Percentiles rank a stretch among this genome's conserved stretches.
Conservation (phyloP, 345 rosid species). For the Eucalyptus brandiana region DNA sequence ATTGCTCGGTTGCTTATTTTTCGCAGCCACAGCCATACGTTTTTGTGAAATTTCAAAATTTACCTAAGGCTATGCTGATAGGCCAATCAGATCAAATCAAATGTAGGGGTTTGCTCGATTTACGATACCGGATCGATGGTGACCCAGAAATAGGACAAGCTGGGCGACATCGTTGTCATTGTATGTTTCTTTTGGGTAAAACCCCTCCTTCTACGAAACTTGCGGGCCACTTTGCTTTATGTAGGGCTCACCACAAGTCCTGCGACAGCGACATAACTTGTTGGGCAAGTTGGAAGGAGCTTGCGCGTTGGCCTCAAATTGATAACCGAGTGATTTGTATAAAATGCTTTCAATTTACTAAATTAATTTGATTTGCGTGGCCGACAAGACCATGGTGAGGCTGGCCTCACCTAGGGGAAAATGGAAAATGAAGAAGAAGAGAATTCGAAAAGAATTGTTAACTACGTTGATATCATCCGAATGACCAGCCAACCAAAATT, state of each 20-base stretch:
- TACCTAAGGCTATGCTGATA: neutral
- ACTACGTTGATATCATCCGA: fast-evolving
- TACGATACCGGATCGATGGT: neutral
- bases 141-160: neutral
- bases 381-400: no score
- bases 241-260: fast-evolving
- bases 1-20: neutral
- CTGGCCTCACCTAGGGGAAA: no score
- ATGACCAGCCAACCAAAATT: fast-evolving
- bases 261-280: neutral
- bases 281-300: neutral
- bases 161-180: neutral
- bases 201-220: neutral
- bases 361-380: no score
- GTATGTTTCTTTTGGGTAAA: neutral
- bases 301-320: neutral
- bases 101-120: neutral
- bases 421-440: no score
- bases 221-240: neutral
- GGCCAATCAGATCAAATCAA: neutral
- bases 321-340: neutral
- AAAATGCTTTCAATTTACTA: fast-evolving
- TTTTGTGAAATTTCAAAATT: neutral
- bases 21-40: fast-evolving
- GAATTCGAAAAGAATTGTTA: no score